These are phyloP conservation scores for Trichomonas gallinae DNA, from an alignment of 208 protist species.

Conservation along the genomic window DNA sequence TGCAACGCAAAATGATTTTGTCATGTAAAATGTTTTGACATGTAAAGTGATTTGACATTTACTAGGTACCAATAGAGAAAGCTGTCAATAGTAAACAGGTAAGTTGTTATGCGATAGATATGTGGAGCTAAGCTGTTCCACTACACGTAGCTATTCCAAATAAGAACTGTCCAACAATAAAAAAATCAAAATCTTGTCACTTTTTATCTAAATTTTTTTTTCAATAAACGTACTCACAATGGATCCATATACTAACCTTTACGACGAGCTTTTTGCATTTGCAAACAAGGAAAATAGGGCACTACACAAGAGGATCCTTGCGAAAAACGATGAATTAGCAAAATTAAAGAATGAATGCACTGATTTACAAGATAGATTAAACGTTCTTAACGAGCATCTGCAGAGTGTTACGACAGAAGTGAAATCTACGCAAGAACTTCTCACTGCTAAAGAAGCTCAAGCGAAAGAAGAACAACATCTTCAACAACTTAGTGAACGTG, in stretches of 20 bases:
- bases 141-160: no score
- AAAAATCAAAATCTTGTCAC: no score
- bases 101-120: no score
- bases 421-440: neutral
- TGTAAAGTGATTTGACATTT: no score
- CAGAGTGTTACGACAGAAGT: neutral
- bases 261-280: neutral
- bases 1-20: no score
- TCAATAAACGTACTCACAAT: neutral
- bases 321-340: neutral
- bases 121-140: no score
- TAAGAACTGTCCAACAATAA: no score
- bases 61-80: no score
- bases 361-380: neutral
- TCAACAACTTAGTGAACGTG: neutral
- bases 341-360: neutral
- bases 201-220: neutral
- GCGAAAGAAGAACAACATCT: neutral
- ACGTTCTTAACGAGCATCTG: neutral
- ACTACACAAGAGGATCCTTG: neutral
- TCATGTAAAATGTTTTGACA: no score
- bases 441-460: conserved; percentile 4
- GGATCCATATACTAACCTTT: neutral
- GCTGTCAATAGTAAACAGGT: no score
- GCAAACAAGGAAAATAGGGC: neutral